Percentiles rank a stretch among this genome's conserved stretches.
phyloP scores from a whole-genome alignment of 768 basidiomycete species.

The Cantharellus anzutake region DNA sequence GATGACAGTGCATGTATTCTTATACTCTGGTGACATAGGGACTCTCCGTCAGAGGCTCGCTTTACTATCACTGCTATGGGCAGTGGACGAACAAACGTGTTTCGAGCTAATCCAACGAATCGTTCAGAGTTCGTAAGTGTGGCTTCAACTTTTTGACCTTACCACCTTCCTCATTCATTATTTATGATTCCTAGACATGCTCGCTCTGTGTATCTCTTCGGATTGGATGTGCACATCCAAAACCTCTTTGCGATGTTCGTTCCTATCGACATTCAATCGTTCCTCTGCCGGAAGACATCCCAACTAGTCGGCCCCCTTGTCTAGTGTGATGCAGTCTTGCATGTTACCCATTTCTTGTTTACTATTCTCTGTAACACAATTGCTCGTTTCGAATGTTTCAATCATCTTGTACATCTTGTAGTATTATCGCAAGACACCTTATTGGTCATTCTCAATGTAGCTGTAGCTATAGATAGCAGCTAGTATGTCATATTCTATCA shows the following conservation, averaged over 20 bases:
- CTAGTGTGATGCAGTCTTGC: no score
- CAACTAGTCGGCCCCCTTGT: no score
- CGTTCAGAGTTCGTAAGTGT: slow-evolving; percentile 3
- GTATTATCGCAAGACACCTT: background rate
- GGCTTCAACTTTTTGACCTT: background rate
- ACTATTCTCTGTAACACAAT: no score
- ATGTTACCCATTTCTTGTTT: no score
- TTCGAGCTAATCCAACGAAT: slow-evolving; percentile 7
- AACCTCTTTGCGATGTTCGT: background rate
- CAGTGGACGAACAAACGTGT: slow-evolving; percentile 7
- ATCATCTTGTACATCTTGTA: background rate
- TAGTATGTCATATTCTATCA: no score
- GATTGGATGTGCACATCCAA: slow-evolving; percentile 5
- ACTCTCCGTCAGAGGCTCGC: slow-evolving; percentile 2
- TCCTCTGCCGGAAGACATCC: background rate
- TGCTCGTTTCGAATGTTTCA: no score
- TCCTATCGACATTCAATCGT: background rate
- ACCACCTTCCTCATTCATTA: background rate
- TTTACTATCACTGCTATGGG: slow-evolving; percentile 7
- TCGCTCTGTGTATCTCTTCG: slow-evolving; percentile 4
- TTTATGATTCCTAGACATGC: background rate
- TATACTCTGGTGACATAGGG: background rate
- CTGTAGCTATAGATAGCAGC: no score
- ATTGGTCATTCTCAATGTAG: no score
- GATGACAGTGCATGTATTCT: no score